A percentile compares a stretch with the other conserved stretches of the same genome.
Conservation (phyloP, 768 basidiomycete genomes). For the Kwoniella mangroviensis region DNA sequence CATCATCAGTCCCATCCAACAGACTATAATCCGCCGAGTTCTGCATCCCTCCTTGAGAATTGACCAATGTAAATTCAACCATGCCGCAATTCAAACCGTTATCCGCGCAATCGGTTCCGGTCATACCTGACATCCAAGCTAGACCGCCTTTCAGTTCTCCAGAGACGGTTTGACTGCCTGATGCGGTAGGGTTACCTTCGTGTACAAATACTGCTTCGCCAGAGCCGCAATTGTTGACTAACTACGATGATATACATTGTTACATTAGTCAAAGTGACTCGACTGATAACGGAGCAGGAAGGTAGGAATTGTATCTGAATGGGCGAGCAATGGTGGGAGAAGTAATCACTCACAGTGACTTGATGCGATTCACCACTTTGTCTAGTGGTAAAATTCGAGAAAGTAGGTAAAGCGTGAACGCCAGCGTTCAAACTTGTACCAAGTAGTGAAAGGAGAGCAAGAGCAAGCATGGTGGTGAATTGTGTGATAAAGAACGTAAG, state of each 20-base stretch:
- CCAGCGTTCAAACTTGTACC: not conserved
- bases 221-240: conserved; percentile 13
- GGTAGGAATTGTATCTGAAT: too few relatives aligned
- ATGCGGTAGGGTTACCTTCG: not conserved
- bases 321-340: not conserved
- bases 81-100: conserved; percentile 9
- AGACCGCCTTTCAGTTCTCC: not conserved
- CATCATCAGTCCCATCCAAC: conserved; percentile 5
- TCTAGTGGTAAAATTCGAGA: not conserved
- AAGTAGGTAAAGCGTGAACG: not conserved
- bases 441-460: not conserved
- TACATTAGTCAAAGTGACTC: too few relatives aligned
- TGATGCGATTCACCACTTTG: conserved; percentile 15
- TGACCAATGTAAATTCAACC: conserved; percentile 8
- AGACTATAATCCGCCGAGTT: conserved; percentile 13
- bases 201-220: conserved; percentile 9
- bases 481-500: not conserved
- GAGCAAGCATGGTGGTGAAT: not conserved
- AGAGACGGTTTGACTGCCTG: not conserved
- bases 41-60: conserved; percentile 7
- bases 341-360: not conserved
- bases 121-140: conserved; percentile 7
- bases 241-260: not conserved
- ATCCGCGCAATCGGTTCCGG: not conserved
- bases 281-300: not conserved